phyloP scores from a whole-genome alignment of 2,329 filamentous ascomycete genomes.

The Cladophialophora bantiana region DNA sequence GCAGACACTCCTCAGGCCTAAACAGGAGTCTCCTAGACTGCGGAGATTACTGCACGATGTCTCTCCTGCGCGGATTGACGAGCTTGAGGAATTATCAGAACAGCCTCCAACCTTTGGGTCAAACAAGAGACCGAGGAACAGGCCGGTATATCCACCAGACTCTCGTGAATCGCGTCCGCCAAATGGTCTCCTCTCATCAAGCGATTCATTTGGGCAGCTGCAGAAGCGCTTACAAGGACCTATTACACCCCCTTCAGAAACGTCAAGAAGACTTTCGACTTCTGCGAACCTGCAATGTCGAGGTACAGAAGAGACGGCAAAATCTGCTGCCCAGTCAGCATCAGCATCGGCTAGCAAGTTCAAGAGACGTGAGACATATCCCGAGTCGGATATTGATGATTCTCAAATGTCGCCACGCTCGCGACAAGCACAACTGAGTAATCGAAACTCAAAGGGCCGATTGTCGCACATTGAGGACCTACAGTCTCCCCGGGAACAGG shows the following conservation, averaged over 20 bases:
- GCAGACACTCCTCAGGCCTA: constrained; percentile 14
- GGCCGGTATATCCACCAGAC: not conserved
- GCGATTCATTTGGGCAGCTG: not conserved
- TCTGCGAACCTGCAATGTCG: constrained; percentile 16
- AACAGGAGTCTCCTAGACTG: constrained; percentile 35
- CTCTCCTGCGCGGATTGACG: constrained; percentile 30
- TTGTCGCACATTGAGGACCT: constrained; percentile 22
- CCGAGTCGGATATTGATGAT: constrained; percentile 40
- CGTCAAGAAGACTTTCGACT: constrained; percentile 12
- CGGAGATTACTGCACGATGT: constrained; percentile 29
- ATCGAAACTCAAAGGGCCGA: constrained; percentile 19
- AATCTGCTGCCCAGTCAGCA: constrained; percentile 11
- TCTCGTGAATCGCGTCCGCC: not conserved
- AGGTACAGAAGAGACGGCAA: constrained; percentile 3
- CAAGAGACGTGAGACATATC: constrained; percentile 32
- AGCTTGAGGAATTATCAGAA: constrained; percentile 33
- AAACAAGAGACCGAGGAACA: not conserved
- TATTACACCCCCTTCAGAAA: constrained; percentile 25
- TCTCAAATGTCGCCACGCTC: constrained; percentile 40
- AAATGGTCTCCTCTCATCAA: constrained; percentile 3
- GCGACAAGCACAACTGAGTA: constrained; percentile 25
- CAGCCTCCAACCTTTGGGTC: constrained; percentile 23
- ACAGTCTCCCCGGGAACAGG: constrained; percentile 17
- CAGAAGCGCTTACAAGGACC: constrained; percentile 14
- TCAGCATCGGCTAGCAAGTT: constrained; percentile 37